Conservation (phyloP, 108 stramenopile species). For the Cyclotella distinguenda region DNA sequence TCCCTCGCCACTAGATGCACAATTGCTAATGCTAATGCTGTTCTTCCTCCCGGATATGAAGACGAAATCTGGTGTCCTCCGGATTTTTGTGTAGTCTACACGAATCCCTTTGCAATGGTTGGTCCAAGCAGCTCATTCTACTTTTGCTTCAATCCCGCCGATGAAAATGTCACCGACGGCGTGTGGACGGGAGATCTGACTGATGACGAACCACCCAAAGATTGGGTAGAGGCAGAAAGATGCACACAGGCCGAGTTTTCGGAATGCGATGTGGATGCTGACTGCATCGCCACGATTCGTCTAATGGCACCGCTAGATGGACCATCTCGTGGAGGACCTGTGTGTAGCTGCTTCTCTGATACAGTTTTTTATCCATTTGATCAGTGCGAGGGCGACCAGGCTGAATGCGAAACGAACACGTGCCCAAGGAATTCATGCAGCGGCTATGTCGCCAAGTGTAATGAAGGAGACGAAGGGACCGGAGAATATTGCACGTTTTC, state of each 20-base stretch:
- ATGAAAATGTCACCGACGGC: slow-evolving; percentile 4
- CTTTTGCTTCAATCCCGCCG: slow-evolving; percentile 7
- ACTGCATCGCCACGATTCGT: not conserved
- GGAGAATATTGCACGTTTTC: no score
- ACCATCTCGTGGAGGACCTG: not conserved
- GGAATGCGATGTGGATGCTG: slow-evolving; percentile 3
- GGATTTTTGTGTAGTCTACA: slow-evolving; percentile 5
- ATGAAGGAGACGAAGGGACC: no score
- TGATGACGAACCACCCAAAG: not conserved
- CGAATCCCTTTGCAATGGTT: slow-evolving; percentile 8
- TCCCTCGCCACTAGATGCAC: not conserved
- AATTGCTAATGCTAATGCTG: not conserved
- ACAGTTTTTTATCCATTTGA: not conserved
- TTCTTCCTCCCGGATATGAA: slow-evolving; percentile 22
- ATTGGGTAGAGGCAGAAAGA: not conserved
- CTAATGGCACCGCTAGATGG: not conserved
- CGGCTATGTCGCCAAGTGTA: no score
- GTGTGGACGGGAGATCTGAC: slow-evolving; percentile 8
- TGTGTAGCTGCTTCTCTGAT: slow-evolving; percentile 2
- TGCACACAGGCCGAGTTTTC: slow-evolving; percentile 3
- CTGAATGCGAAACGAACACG: no score
- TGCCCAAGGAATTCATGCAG: no score
- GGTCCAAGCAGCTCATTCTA: slow-evolving; percentile 1
- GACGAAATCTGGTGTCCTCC: slow-evolving; percentile 10
- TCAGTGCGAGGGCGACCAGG: no score